Conservation (phyloP, 345 rosid species). For the Citrus mangshanensis region DNA sequence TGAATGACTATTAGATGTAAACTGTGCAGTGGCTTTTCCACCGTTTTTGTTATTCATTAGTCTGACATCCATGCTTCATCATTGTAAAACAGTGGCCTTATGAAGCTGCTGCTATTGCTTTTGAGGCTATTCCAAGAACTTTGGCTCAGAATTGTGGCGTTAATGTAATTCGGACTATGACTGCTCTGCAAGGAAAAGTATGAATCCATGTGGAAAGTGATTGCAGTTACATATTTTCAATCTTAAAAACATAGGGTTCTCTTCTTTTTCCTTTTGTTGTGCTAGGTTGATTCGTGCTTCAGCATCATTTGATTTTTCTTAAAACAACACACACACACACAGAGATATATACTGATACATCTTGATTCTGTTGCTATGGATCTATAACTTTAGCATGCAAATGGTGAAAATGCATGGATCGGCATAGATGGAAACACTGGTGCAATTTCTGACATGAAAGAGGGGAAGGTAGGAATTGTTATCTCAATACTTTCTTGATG, state of each 20-base stretch:
- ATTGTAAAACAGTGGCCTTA: constrained; percentile 80
- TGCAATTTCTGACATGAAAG: constrained; percentile 88
- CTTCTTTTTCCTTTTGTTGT: background rate
- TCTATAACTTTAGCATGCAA: constrained; percentile 64
- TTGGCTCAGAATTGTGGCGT: constrained; percentile 84
- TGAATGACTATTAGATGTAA: background rate
- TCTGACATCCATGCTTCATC: background rate
- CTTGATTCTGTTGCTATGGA: background rate
- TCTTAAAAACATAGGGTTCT: background rate
- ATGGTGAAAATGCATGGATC: constrained; percentile 94
- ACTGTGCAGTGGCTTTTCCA: background rate
- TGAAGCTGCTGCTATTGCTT: constrained; percentile 97
- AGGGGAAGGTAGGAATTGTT: constrained; percentile 50
- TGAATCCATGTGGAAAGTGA: background rate
- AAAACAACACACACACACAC: background rate
- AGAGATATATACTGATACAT: background rate
- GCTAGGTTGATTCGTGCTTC: background rate
- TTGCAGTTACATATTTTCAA: background rate
- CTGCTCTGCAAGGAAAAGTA: constrained; percentile 92
- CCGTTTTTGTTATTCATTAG: background rate
- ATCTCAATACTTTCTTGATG: background rate
- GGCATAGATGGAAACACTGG: constrained; percentile 96
- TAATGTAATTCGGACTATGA: constrained; percentile 79
- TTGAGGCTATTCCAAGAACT: constrained; percentile 94
- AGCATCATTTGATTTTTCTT: background rate